Evolutionary conservation across 305 asterid species (phyloP).

Genomic region (Ajuga reptans): DNA sequence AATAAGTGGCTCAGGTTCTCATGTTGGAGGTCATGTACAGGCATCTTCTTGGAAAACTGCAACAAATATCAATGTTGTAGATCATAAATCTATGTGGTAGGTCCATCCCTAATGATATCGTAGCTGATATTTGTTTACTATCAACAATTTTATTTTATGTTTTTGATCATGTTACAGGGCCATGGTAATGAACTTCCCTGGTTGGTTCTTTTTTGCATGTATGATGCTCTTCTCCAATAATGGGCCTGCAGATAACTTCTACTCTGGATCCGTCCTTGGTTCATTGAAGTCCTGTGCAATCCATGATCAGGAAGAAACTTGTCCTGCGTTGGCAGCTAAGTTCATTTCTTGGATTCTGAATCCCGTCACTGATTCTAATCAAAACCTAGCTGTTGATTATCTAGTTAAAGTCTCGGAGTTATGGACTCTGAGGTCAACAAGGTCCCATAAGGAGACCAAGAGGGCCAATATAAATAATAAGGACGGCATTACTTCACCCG

Average conservation of each 20-base stretch:
- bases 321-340: slow-evolving; percentile 47
- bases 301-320: slow-evolving; percentile 26
- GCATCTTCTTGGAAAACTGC: slow-evolving; percentile 32
- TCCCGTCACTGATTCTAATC: slow-evolving; percentile 44
- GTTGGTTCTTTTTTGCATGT: slow-evolving; percentile 67
- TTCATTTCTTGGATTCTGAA: slow-evolving; percentile 65
- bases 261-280: slow-evolving; percentile 18
- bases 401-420: slow-evolving; percentile 36
- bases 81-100: slow-evolving; percentile 64
- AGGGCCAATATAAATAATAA: slow-evolving; percentile 24
- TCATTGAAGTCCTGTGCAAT: slow-evolving; percentile 22
- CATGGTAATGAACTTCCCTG: slow-evolving; percentile 59
- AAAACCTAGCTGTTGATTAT: slow-evolving; percentile 33
- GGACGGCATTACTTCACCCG: slow-evolving; percentile 19
- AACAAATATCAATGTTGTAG: slow-evolving; percentile 33
- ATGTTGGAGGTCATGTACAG: slow-evolving; percentile 21
- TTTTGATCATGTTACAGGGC: slow-evolving; percentile 41
- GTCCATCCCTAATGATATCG: slow-evolving; percentile 14
- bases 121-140: slow-evolving; percentile 19
- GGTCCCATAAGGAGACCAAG: slow-evolving; percentile 22
- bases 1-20: slow-evolving; percentile 32
- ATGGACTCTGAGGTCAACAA: slow-evolving; percentile 35
- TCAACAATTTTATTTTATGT: not conserved
- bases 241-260: slow-evolving; percentile 20
- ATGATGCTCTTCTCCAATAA: slow-evolving; percentile 43